Evolutionary conservation across 1,284 basidiomycete genomes (phyloP), one percentile per base, ranked within the genome.

Genomic region (Ustilago cynodontis): DNA sequence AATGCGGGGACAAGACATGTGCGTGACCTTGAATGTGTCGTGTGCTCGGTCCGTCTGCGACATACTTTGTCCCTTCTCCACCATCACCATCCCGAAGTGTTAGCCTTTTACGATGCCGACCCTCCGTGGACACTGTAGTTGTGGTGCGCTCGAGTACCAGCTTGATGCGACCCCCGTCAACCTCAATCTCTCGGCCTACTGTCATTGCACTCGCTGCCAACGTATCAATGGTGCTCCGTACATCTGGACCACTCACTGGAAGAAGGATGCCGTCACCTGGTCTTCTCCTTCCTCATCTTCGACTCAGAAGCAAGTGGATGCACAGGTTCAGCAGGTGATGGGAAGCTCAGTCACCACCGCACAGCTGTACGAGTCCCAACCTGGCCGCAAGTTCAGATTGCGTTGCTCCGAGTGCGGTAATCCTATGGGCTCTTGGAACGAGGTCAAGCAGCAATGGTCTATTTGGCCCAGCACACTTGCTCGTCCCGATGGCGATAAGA

Each of bases 191-290:
- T 67, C 70, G 0, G 74, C 72, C 37, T 82, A 63, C 59, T 83
- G 81, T 55, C 81, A 83, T 67, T 83, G 81, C 67, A 75, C 80
- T 5, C 67, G 68, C 7, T 83, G 81, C 39, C 81, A 83, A 53
- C 73, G 80, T 7, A 65, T 83, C 65, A 83, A 83, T 31, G 81
- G 79, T 22, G 71, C 79, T 1, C 81, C 81, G 1, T 82, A 76
- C 62, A 66, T 83, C 22, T 80, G 77, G 73, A 79, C 81, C 22
- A 80, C 76, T 35, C 81, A 83, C 61, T 81, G 78, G 79, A 56
- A 43, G 14, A 65, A 81, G 35, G 55, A 67, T 7, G 73, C 81
- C 13, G 71, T 82, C n/a, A 66, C 54, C 9, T 82, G 81, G 81
- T 57, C 59, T 11, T 71, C 78, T 14, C 22, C 43, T 14, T 61